Evolutionary conservation across 345 rosid genomes (phyloP), one percentile per base, ranked within the genome.

Genomic region (Luvunga scandens): DNA sequence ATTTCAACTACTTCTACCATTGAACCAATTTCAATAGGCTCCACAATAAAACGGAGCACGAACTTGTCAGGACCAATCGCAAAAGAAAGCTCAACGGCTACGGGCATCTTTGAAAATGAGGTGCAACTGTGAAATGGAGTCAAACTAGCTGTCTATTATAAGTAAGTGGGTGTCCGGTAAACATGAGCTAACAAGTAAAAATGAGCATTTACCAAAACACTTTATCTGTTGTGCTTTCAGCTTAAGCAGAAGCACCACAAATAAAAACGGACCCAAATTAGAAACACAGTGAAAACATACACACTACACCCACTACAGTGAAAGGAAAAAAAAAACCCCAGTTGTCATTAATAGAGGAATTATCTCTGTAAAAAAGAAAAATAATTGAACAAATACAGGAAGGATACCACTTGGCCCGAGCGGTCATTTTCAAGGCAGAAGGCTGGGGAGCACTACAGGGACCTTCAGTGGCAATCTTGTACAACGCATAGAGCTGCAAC

Each of bases 401-500:
- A 60, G 63, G 22, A 75, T 84, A 93, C 99, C 98, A 95, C 82
- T 95, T 93, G 73, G 98, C 93, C 21, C 99, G 94, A 76, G 99
- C 97, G 42, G 97, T 87, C 89, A 95, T 85, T 85, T 95, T 95
- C 84, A 95, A 86, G 28, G 98, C 95, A 6, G 97, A 91, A 28
- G 99, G 98, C 79, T 92, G 95, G 25, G 98, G 93, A 66, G 88
- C 73, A 79, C 83, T 92, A 53, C 99, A 95, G 4, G 98, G 96
- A 13, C 99, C 98, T 77, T 93, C 97, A 3, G 94, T 92, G 61
- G 95, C 97, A 64, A 94, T 92, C 87, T 96, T 96, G 64, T 94
- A 94, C 81, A 92, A 80, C 0, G 93, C 97, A n/a, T 96, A 96
- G 33, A 92, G 95, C 87, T 92, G 93, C 84, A 91, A 79, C 82